These are phyloP conservation scores for Pseudocercospora cruenta DNA, from an alignment of 2,329 filamentous ascomycete species.

Conservation along the genomic window DNA sequence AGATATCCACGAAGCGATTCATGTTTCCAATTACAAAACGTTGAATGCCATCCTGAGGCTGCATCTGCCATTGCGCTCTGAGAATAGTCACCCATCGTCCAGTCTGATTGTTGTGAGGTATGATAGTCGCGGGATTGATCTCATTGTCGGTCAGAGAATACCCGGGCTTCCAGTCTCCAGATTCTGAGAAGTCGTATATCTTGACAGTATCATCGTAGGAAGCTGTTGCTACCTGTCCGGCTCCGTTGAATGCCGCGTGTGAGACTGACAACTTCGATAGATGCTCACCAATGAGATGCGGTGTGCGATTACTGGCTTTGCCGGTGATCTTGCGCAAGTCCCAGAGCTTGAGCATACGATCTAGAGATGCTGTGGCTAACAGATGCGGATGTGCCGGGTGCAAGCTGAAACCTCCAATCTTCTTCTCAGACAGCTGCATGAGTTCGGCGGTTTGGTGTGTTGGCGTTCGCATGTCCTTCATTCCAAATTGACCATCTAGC, in stretches of 20 bases:
- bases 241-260: slow-evolving; percentile 85
- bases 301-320: slow-evolving; percentile 60
- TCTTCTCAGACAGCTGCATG: slow-evolving; percentile 83
- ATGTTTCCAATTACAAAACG: slow-evolving; percentile 95
- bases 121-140: slow-evolving; percentile 69
- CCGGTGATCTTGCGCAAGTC: slow-evolving; percentile 79
- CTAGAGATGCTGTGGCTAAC: slow-evolving; percentile 84
- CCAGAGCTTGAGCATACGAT: slow-evolving; percentile 90
- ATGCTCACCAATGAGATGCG: slow-evolving; percentile 78
- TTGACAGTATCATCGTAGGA: slow-evolving; percentile 96
- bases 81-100: slow-evolving; percentile 89
- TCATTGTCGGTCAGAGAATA: slow-evolving; percentile 58
- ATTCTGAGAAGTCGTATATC: slow-evolving; percentile 73
- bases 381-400: slow-evolving; percentile 81
- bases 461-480: slow-evolving; percentile 72
- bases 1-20: slow-evolving; percentile 87
- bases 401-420: slow-evolving; percentile 91
- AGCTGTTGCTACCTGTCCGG: slow-evolving; percentile 84
- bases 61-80: slow-evolving; percentile 86
- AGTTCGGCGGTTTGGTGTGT: slow-evolving; percentile 61
- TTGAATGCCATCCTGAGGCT: slow-evolving; percentile 76
- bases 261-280: slow-evolving; percentile 82
- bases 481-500: slow-evolving; percentile 76
- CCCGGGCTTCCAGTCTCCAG: slow-evolving; percentile 50
- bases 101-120: slow-evolving; percentile 93